phyloP scores from a whole-genome alignment of 805 yeast species.

The Isabelozyma gotoi region DNA sequence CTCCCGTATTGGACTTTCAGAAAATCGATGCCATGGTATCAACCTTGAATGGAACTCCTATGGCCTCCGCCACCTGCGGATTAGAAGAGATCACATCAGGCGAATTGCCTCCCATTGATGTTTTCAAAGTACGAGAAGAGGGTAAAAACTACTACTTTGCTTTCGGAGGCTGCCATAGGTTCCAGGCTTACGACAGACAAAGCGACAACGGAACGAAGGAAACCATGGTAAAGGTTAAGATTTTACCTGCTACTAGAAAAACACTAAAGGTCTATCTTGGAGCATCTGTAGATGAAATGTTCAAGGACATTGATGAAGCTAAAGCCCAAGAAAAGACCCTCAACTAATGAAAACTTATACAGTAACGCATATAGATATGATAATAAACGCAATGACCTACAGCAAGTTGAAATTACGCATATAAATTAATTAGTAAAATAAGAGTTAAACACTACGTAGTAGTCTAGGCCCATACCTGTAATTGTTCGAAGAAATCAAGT shows the following conservation, averaged over 20 bases:
- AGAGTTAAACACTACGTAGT: too few species aligned
- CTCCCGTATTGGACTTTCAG: conserved; percentile 73
- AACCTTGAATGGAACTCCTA: conserved; percentile 63
- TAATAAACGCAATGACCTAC: neutral
- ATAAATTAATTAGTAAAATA: too few species aligned
- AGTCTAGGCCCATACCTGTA: conserved; percentile 62
- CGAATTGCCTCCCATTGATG: conserved; percentile 81
- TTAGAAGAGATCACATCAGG: conserved; percentile 52
- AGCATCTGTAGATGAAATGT: conserved; percentile 56
- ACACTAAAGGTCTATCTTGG: conserved; percentile 74
- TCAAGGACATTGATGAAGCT: conserved; percentile 15
- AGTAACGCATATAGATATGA: neutral
- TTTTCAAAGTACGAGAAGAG: conserved; percentile 60
- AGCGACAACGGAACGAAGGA: conserved; percentile 30
- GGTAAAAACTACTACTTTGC: conserved; percentile 71
- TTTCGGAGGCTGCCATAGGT: conserved; percentile 89
- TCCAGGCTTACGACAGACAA: conserved; percentile 75
- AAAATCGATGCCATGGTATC: conserved; percentile 81
- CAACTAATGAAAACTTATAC: too few species aligned
- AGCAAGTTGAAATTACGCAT: too few species aligned
- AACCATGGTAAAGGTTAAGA: conserved; percentile 61
- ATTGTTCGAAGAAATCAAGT: conserved; percentile 72
- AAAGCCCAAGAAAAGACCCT: conserved; percentile 1
- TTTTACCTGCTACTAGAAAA: conserved; percentile 72
- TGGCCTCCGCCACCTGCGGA: conserved; percentile 61